A percentile compares a stretch with the other conserved stretches of the same genome.
Conservation (phyloP, 345 rosid genomes). For the Linum tenue region DNA sequence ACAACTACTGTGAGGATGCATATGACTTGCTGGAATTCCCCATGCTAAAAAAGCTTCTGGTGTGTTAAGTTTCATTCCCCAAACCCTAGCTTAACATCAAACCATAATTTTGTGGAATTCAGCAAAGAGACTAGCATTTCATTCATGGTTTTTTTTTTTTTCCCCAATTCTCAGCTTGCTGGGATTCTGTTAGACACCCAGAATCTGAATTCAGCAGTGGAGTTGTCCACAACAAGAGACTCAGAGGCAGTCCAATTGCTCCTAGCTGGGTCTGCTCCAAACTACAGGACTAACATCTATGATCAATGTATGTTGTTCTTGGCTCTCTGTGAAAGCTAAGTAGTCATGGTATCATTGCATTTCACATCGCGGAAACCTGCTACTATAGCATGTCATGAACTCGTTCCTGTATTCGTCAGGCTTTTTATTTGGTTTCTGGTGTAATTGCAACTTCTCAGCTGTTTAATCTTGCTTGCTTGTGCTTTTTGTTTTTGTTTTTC, state of each 20-base stretch:
- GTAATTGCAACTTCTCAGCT: neutral
- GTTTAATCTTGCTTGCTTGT: neutral
- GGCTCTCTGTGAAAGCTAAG: neutral
- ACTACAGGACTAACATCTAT: constrained; percentile 33
- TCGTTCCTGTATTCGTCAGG: too few species aligned
- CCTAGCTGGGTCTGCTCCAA: constrained; percentile 39
- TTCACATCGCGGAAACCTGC: too few species aligned
- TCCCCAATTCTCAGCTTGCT: constrained; percentile 39
- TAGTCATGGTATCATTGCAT: too few species aligned
- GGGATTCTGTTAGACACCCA: constrained; percentile 53
- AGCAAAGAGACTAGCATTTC: too few species aligned
- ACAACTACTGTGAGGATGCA: constrained; percentile 63
- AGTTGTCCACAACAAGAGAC: constrained; percentile 38
- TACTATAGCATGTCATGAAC: too few species aligned
- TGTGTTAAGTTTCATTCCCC: neutral
- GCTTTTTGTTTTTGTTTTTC: neutral
- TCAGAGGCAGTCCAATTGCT: constrained; percentile 57
- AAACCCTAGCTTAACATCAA: constrained; percentile 3
- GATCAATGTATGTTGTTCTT: constrained; percentile 31
- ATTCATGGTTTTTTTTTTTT: too few species aligned
- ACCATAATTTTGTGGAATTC: neutral
- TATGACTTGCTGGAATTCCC: constrained; percentile 48
- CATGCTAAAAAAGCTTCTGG: constrained; percentile 44
- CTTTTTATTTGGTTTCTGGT: neutral
- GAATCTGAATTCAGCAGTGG: constrained; percentile 32